Evolutionary conservation across 257 asterid genomes (phyloP), one percentile per base, ranked within the genome.

Genomic region (Solanum rostratum): DNA sequence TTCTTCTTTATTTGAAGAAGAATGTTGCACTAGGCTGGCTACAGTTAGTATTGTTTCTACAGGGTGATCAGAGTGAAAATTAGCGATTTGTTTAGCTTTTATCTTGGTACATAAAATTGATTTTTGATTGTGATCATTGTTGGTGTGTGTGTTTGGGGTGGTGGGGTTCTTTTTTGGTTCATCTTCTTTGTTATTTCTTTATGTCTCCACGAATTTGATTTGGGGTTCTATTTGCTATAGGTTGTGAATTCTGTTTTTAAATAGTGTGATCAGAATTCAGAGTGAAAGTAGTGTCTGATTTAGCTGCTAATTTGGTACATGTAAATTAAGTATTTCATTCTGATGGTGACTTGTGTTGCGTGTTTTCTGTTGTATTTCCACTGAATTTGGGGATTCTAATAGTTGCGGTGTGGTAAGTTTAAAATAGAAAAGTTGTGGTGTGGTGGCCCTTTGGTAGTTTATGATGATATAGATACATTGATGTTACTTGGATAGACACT

Each of bases 1-100:
- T 20, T 57, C 63, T 57, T 93, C 93, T 39, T 73, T 96, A 93
- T 97, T 94, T 11, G 98, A 93, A 86, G 99, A 96, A 86, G 99
- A 94, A 92, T 95, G 97, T n/a, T 69, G 90, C 22, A 92, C 85
- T 16, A 91, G 86, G 87, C 93, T 96, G 98, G 85, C 86, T 96
- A 71, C 93, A 90, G 98, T 96, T 62, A 80, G 94, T 89, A 18
- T 19, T 54, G 69, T 60, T 60, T 60, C 18, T 60, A 14, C 22
- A 62, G 69, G 39, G 20, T 52, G 66, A 52, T 49, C 41, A 3
- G 59, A 18, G 83, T 49, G 41, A 29, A 79, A 52, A 18, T 5
- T 78, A 27, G 66, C 27, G 46, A 5, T 18, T 19, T 79, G 12
- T 79, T 11, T 4, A 55, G 14, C 15, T 50, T 79, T 15, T 79